Base-by-base conservation (phyloP, 306 rosid species). In the Malus orientalis region DNA sequence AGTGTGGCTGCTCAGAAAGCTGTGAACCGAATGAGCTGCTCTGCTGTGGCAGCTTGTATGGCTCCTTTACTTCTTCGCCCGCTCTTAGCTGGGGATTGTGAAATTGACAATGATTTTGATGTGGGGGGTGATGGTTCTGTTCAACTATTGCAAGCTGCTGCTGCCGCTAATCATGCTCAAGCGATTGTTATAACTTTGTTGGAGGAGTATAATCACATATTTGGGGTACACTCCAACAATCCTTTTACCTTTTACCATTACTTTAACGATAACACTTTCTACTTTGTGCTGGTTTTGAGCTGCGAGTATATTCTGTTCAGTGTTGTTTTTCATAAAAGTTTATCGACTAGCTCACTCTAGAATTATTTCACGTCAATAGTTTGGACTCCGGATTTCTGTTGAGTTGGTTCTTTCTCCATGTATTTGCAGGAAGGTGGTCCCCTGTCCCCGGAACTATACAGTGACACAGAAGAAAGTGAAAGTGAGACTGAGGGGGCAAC, bases 41-140 rank as follows among this genome's bases (percentile, higher is more conserved):
- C 98, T 42, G 98, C 98, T 47, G 97, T 93, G 53, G 96, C 98
- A 80, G 98, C 98, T 74, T 93, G 98, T 91, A 93, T 93, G 98
- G 98, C 98, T 18, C 98, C 98, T 69, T 86, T 93, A 73, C 98
- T 93, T 82, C 96, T 93, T 61, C 96, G 98, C 64, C 97, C 98
- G 10, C 98, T 93, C 70, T 82, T 93, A 61, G 89, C 97, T 67
- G 98, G 98, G 76, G 98, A 91, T 19, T 93, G 98, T 83, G 98
- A 93, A 70, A 85, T 93, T 27, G 98, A 89, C 36, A 88, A 87
- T 83, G 97, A 91, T 83, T 91, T 91, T 86, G 89, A 88, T 81
- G 88, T 93, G 74, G 97, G 93, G 14, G 98, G 93, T 58, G 98
- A 93, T 82, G 91, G 95, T 74, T 93, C 98, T 29, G 47, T 83